Evolutionary conservation across 805 yeast species (phyloP).

Genomic region (Kockiozyma suomiensis): DNA sequence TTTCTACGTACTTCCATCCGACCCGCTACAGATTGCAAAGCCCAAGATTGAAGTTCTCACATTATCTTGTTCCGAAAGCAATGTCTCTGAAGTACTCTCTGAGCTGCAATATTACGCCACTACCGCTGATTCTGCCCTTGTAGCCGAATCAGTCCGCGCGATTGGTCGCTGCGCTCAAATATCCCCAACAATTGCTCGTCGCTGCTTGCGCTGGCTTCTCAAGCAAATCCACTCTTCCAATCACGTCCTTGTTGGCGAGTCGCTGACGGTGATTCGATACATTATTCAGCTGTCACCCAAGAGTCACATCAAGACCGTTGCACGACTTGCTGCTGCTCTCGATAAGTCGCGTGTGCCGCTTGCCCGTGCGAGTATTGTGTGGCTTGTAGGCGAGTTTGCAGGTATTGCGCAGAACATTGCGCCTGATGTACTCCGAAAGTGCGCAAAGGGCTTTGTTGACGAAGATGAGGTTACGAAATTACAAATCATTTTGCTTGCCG

Average conservation of each 20-base stretch:
- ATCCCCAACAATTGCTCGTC: constrained; percentile 52
- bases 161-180: constrained; percentile 63
- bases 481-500: constrained; percentile 71
- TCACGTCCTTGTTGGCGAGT: constrained; percentile 56
- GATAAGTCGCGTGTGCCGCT: constrained; percentile 39
- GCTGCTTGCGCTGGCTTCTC: constrained; percentile 66
- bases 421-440: constrained; percentile 71
- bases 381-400: constrained; percentile 88
- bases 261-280: constrained; percentile 70
- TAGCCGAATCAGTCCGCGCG: constrained; percentile 59
- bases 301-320: constrained; percentile 57
- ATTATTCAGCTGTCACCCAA: constrained; percentile 66
- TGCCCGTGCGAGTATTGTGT: constrained; percentile 81
- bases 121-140: constrained; percentile 37
- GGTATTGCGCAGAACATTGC: constrained; percentile 53
- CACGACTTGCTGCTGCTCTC: constrained; percentile 44
- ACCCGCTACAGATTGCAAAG: constrained; percentile 48
- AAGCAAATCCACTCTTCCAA: constrained; percentile 47
- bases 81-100: constrained; percentile 54
- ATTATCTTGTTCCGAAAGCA: constrained; percentile 56
- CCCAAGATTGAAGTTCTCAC: constrained; percentile 66
- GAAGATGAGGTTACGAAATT: constrained; percentile 64
- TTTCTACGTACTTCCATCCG: constrained; percentile 61
- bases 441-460: constrained; percentile 55
- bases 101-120: constrained; percentile 66